Evolutionary conservation across 176 grass and related monocot genomes (phyloP), one percentile per base, ranked within the genome.

Genomic region (Panicum miliaceum): DNA sequence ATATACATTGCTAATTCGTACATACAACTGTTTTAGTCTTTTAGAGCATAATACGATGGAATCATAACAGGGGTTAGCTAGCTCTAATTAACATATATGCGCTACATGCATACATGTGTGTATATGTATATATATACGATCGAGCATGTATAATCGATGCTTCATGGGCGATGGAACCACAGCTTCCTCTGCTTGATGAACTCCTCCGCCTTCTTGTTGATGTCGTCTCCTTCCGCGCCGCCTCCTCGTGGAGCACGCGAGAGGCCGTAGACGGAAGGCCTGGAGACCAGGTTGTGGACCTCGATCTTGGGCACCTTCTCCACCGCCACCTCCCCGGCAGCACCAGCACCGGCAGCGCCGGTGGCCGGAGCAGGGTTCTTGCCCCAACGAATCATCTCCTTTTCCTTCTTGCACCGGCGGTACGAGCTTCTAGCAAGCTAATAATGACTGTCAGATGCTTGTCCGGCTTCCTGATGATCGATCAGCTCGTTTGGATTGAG

Each of bases 231-330:
- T 34, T 79, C 71, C 14, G 8, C 13, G 4, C 26, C 60, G 3
- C 11, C 6, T 1, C 26, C 60, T 6, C 18, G 29, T 12, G 70
- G 32, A 26, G 3, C 23, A 52, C n/a, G 29, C 3, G 12, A 6
- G 8, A 25, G 46, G 40, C 41, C 26, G 29, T 20, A 19, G 29
- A 84, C 43, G 0, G 32, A 12, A 6, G 65, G 32, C 7, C 26
- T 63, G 7, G 47, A 23, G 34, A 51, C 57, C 22, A 53, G 11
- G 68, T 65, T 86, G 45, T 5, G 57, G 16, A 79, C 8, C 59
- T 79, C 41, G 41, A 79, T 48, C 51, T 13, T 57, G 11, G 56
- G 29, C 83, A 87, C 85, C 71, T 87, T 87, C 38, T 82, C 70
- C 20, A 87, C 85, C 15, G 61, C 27, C 20, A 87, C 85, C 38